Conservation (phyloP, 805 yeast species). For the Ascoidea rubescens region DNA sequence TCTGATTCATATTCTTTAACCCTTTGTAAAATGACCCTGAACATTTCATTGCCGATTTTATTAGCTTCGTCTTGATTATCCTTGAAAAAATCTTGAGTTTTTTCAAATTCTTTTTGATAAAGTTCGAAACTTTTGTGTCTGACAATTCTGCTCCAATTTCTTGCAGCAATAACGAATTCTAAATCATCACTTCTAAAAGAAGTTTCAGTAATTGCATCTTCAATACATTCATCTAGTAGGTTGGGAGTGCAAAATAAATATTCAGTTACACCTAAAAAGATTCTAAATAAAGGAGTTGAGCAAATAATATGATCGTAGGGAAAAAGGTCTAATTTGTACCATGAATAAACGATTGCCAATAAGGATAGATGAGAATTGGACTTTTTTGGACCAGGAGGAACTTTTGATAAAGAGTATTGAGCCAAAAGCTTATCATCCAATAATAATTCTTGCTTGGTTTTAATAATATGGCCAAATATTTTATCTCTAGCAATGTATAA, state of each 20-base stretch:
- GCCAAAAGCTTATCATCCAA: slow-evolving; percentile 71
- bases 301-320: slow-evolving; percentile 97
- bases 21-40: slow-evolving; percentile 45
- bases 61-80: slow-evolving; percentile 87
- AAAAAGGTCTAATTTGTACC: slow-evolving; percentile 72
- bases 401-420: slow-evolving; percentile 62
- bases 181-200: slow-evolving; percentile 79
- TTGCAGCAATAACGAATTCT: slow-evolving; percentile 84
- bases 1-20: slow-evolving; percentile 5
- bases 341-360: slow-evolving; percentile 84
- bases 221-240: slow-evolving; percentile 65
- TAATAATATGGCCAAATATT: slow-evolving; percentile 55
- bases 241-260: slow-evolving; percentile 79
- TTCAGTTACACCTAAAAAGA: slow-evolving; percentile 88
- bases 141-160: slow-evolving; percentile 75
- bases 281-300: slow-evolving; percentile 86
- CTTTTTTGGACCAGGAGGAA: slow-evolving; percentile 46
- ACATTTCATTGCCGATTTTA: slow-evolving; percentile 86
- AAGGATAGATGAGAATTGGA: slow-evolving; percentile 81
- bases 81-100: slow-evolving; percentile 68
- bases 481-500: slow-evolving; percentile 51
- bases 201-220: slow-evolving; percentile 51
- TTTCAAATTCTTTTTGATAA: slow-evolving; percentile 61
- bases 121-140: slow-evolving; percentile 58
- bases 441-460: slow-evolving; percentile 31